Percentiles rank a stretch among this genome's conserved stretches.
Conservation (phyloP, 2,329 filamentous ascomycete species). For the Alternaria sp. region DNA sequence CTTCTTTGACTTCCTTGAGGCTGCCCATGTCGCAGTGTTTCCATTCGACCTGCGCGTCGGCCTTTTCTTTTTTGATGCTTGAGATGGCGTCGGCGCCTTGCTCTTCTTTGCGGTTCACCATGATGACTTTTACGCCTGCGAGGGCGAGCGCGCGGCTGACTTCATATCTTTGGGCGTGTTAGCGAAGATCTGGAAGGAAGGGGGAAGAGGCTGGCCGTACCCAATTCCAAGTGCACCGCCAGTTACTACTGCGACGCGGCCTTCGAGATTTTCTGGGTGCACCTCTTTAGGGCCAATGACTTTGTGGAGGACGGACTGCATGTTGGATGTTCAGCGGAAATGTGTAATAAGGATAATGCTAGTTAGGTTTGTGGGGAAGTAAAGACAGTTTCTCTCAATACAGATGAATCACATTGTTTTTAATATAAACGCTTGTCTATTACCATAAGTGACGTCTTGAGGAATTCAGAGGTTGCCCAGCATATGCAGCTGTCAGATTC, state of each 20-base stretch:
- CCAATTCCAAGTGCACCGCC: background rate
- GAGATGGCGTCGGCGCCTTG: background rate
- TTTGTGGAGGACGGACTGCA: constrained; percentile 51
- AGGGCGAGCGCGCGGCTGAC: background rate
- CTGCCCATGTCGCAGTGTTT: background rate
- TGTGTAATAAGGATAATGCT: too few relatives aligned
- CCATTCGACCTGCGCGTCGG: background rate
- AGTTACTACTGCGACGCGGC: background rate
- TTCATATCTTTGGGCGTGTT: background rate
- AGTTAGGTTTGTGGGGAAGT: too few relatives aligned
- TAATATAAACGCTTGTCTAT: background rate
- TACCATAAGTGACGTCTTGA: background rate
- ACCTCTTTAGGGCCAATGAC: constrained; percentile 49
- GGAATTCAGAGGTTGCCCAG: background rate
- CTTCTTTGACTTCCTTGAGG: background rate
- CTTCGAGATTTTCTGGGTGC: constrained; percentile 21
- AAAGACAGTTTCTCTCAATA: background rate
- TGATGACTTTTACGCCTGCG: background rate
- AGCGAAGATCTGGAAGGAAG: background rate
- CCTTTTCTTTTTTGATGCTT: background rate
- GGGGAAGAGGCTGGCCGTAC: background rate
- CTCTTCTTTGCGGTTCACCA: background rate
- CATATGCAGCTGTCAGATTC: background rate
- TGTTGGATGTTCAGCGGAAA: constrained; percentile 14
- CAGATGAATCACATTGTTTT: background rate